Conservation (phyloP, 805 yeast species). For the Pichia thaimueangensis region DNA sequence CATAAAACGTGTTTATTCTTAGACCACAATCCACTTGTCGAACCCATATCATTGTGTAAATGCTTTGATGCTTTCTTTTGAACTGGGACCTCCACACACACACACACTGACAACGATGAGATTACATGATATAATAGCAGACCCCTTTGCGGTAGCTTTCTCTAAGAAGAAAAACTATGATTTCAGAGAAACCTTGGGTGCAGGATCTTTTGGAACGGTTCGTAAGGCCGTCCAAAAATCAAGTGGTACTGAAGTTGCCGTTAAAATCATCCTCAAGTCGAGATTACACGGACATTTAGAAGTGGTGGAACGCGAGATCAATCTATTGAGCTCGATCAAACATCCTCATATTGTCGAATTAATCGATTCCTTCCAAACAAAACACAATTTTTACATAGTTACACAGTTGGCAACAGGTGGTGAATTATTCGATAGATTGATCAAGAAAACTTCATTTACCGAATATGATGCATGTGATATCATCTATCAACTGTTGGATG, state of each 20-base stretch:
- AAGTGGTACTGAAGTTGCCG: constrained; percentile 69
- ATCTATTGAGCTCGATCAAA: constrained; percentile 55
- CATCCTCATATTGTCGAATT: constrained; percentile 90
- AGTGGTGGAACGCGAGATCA: constrained; percentile 72
- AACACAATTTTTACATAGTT: constrained; percentile 86
- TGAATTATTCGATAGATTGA: constrained; percentile 83
- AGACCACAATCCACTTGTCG: no score
- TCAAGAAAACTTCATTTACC: constrained; percentile 74
- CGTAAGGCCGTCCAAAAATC: constrained; percentile 52
- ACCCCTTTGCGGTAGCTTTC: constrained; percentile 3
- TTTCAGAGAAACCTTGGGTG: constrained; percentile 83
- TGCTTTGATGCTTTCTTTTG: no score
- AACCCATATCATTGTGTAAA: no score
- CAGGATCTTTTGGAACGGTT: constrained; percentile 93
- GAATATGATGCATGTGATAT: constrained; percentile 81
- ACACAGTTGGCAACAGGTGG: constrained; percentile 97
- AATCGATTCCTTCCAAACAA: constrained; percentile 88
- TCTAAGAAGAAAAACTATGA: constrained; percentile 59
- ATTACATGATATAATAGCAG: constrained; percentile 1
- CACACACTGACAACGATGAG: background rate
- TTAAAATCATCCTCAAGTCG: constrained; percentile 82
- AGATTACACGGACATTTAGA: constrained; percentile 62
- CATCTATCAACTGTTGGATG: constrained; percentile 67
- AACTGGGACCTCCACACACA: no score
- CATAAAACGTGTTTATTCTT: no score